A percentile compares a stretch with the other conserved stretches of the same genome.
phyloP scores from a whole-genome alignment of 2,329 filamentous ascomycete genomes.

The Stagonosporopsis vannaccii region DNA sequence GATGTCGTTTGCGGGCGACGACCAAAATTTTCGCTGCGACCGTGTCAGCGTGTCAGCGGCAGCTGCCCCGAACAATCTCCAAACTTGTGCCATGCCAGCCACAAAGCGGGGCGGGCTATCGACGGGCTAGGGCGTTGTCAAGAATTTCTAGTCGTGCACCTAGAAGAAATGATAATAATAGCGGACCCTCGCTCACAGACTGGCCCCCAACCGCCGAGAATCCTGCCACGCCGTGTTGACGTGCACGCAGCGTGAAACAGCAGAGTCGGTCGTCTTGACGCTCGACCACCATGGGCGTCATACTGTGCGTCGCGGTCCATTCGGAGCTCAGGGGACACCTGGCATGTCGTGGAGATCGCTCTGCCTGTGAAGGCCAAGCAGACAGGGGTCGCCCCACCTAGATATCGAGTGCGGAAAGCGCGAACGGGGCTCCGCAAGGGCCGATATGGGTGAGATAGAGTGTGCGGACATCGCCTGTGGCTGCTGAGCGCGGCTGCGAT shows the following conservation, averaged over 20 bases:
- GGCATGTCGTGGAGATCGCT: conserved; percentile 10
- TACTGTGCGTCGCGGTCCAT: conserved; percentile 19
- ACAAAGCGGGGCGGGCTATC: conserved; percentile 38
- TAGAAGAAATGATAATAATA: conserved; percentile 37
- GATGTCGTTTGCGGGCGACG: conserved; percentile 27
- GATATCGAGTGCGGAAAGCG: conserved; percentile 19
- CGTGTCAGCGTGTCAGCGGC: conserved; percentile 25
- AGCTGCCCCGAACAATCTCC: conserved; percentile 35
- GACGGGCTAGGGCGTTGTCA: conserved; percentile 28
- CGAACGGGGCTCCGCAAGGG: conserved; percentile 34
- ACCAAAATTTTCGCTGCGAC: conserved; percentile 25
- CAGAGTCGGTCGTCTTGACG: not conserved
- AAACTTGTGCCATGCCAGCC: conserved; percentile 21
- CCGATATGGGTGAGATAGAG: conserved; percentile 23
- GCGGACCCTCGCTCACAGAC: conserved; percentile 24
- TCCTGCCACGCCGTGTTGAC: conserved; percentile 15
- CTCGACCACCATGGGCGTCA: conserved; percentile 25
- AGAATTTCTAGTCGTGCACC: conserved; percentile 25
- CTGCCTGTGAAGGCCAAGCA: conserved; percentile 27
- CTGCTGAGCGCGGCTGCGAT: conserved; percentile 2
- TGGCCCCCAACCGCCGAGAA: conserved; percentile 15
- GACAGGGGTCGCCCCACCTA: conserved; percentile 35
- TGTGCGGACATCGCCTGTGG: conserved; percentile 24
- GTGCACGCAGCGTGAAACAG: conserved; percentile 5
- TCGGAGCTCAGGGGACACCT: conserved; percentile 22